phyloP scores from a whole-genome alignment of 192 early-diverging fungal species.

The Backusella morwellensis region DNA sequence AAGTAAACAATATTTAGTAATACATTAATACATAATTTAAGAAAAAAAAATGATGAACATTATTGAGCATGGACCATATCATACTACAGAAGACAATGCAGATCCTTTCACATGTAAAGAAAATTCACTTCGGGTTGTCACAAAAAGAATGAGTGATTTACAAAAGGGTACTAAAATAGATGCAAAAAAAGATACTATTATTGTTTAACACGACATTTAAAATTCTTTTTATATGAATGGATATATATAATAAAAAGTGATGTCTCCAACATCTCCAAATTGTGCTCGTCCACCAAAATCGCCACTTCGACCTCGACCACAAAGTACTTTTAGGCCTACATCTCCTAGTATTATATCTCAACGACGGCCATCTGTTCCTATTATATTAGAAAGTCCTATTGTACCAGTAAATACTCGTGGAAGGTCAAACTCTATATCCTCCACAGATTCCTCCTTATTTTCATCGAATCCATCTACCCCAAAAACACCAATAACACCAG shows the following conservation, averaged over 20 bases:
- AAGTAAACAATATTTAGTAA: background rate
- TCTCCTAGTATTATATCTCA: background rate
- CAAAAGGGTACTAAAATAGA: background rate
- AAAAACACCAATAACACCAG: conserved; percentile 14
- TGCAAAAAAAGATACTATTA: background rate
- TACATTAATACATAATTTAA: background rate
- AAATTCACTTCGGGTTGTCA: conserved; percentile 1
- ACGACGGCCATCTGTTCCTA: conserved; percentile 13
- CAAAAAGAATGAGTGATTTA: background rate
- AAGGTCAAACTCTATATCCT: background rate
- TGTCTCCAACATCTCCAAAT: background rate
- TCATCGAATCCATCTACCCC: conserved; percentile 13
- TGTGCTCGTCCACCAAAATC: conserved; percentile 1
- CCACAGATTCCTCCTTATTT: conserved; percentile 15
- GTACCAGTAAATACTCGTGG: background rate
- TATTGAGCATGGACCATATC: background rate
- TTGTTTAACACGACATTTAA: background rate
- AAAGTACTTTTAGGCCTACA: background rate
- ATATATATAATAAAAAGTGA: background rate
- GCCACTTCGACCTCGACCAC: background rate
- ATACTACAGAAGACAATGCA: background rate
- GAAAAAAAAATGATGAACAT: background rate
- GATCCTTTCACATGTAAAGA: background rate
- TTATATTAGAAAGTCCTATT: background rate
- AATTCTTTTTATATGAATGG: background rate